Evolutionary conservation across 2,329 filamentous ascomycete species (phyloP).

Genomic region (Macrophomina tecta): DNA sequence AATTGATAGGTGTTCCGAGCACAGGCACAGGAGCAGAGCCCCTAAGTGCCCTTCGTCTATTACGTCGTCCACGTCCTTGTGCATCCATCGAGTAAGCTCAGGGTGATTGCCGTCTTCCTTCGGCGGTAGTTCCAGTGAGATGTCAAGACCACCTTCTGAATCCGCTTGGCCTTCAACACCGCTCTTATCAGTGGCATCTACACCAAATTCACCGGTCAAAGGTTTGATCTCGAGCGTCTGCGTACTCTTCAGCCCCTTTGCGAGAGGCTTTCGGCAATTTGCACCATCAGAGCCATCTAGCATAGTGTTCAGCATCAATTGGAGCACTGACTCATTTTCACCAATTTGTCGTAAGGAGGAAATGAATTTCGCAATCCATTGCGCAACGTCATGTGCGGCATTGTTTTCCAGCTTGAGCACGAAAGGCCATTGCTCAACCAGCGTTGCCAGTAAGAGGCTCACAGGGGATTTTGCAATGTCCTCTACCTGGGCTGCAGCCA

Average conservation of each 20-base stretch:
- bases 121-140: constrained; percentile 43
- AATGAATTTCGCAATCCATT: constrained; percentile 44
- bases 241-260: constrained; percentile 46
- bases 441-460: constrained; percentile 17
- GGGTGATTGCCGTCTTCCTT: constrained; percentile 51
- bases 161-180: background rate
- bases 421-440: constrained; percentile 40
- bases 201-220: background rate
- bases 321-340: constrained; percentile 40
- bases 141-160: constrained; percentile 1
- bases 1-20: constrained; percentile 75
- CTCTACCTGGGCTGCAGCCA: constrained; percentile 41
- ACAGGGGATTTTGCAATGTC: background rate
- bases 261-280: constrained; percentile 38
- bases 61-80: constrained; percentile 78
- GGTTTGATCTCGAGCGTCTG: constrained; percentile 5
- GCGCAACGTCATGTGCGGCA: constrained; percentile 35
- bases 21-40: constrained; percentile 75
- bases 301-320: constrained; percentile 8
- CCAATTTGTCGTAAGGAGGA: constrained; percentile 45
- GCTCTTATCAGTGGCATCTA: background rate
- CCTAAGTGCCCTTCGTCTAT: constrained; percentile 77
- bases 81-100: constrained; percentile 67
- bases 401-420: constrained; percentile 51
- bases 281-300: background rate